These are phyloP conservation scores for Hymenotorrendiella dingleyae DNA, from an alignment of 2,329 filamentous ascomycete genomes.

Conservation along the genomic window DNA sequence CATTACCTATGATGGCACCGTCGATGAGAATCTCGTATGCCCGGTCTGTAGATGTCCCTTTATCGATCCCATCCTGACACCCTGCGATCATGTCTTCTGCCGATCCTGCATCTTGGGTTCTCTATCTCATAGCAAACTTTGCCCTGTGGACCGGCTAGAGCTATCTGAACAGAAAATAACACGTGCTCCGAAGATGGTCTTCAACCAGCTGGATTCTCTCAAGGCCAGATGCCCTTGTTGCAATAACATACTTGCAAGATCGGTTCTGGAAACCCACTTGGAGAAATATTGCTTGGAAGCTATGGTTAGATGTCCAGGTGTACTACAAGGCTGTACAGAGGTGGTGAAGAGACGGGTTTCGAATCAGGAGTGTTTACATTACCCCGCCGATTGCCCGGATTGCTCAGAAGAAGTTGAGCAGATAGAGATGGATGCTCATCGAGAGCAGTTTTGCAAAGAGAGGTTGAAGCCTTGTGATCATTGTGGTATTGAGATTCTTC, in stretches of 20 bases:
- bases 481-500: constrained; percentile 24
- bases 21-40: constrained; percentile 36
- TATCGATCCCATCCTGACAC: constrained; percentile 53
- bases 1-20: constrained; percentile 30
- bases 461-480: constrained; percentile 22
- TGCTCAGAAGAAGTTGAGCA: constrained; percentile 44
- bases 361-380: constrained; percentile 50
- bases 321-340: constrained; percentile 40
- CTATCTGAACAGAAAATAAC: constrained; percentile 32
- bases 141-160: constrained; percentile 53
- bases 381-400: constrained; percentile 44
- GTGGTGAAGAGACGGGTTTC: constrained; percentile 45
- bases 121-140: constrained; percentile 38
- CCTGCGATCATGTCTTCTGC: constrained; percentile 62
- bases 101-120: constrained; percentile 47
- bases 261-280: constrained; percentile 50
- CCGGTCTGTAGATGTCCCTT: constrained; percentile 53
- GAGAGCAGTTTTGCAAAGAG: constrained; percentile 40
- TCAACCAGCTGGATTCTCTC: constrained; percentile 56
- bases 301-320: constrained; percentile 46
- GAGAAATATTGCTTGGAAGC: constrained; percentile 51
- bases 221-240: constrained; percentile 57
- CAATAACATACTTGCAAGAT: constrained; percentile 43
- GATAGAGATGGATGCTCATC: constrained; percentile 43
- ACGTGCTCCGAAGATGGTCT: constrained; percentile 39